Percentiles rank a stretch among this genome's conserved stretches.
phyloP scores from a whole-genome alignment of 768 basidiomycete genomes.

The Psilocybe subaeruginosa region DNA sequence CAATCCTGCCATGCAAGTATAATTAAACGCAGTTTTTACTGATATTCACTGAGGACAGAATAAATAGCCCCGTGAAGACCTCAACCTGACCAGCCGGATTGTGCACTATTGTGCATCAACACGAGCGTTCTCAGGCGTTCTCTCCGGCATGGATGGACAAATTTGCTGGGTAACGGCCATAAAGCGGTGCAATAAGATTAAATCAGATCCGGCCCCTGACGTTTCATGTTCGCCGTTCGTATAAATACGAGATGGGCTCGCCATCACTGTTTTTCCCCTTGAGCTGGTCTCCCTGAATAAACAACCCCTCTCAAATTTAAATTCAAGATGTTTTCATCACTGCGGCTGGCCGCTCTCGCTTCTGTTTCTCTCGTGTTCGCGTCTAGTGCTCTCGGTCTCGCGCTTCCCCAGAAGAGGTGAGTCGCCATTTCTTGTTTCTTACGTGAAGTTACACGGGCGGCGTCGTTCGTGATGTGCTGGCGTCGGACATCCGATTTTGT shows the following conservation, averaged over 20 bases:
- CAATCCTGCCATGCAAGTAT: too few relatives aligned
- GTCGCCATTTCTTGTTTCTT: background rate
- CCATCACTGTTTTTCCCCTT: constrained; percentile 10
- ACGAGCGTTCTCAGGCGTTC: background rate
- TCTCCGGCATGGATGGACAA: background rate
- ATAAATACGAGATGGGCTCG: constrained; percentile 10
- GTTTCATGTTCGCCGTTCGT: background rate
- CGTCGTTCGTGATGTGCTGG: constrained; percentile 1
- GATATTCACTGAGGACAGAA: too few relatives aligned
- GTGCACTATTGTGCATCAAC: too few relatives aligned
- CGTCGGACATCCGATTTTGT: too few relatives aligned
- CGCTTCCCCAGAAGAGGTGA: constrained; percentile 24
- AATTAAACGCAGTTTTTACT: too few relatives aligned
- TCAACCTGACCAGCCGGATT: too few relatives aligned
- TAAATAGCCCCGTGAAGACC: too few relatives aligned
- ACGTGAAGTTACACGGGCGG: background rate
- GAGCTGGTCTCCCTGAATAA: constrained; percentile 40
- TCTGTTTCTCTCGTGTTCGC: constrained; percentile 17
- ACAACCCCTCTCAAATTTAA: constrained; percentile 39
- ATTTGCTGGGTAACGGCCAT: background rate
- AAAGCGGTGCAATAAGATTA: background rate
- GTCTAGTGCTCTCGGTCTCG: constrained; percentile 18
- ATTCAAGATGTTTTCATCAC: constrained; percentile 31
- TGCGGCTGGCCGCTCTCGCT: constrained; percentile 35
- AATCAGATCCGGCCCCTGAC: background rate